Evolutionary conservation across 2,329 filamentous ascomycete genomes (phyloP).

Genomic region (Xylaria sp.): DNA sequence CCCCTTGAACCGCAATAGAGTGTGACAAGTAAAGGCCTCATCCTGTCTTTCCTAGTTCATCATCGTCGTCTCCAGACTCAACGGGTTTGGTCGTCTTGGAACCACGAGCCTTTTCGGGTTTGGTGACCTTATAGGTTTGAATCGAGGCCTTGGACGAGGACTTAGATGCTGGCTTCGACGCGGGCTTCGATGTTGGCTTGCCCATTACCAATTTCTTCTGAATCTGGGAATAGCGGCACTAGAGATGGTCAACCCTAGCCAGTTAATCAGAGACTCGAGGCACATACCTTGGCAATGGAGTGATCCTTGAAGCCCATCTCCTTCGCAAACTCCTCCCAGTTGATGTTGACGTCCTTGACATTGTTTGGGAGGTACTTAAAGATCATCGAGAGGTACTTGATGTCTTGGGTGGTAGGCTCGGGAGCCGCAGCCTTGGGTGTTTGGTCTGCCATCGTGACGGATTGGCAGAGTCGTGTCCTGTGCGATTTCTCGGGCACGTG

Average conservation of each 20-base stretch:
- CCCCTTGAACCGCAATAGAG: background rate
- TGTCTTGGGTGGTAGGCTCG: slow-evolving; percentile 6
- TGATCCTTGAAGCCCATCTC: slow-evolving; percentile 24
- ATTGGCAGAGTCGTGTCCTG: background rate
- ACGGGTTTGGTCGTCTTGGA: slow-evolving; percentile 6
- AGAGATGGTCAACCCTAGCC: slow-evolving; percentile 1
- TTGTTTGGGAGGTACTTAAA: slow-evolving; percentile 27
- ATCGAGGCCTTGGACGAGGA: background rate
- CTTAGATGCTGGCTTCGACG: background rate
- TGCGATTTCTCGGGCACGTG: too few relatives aligned
- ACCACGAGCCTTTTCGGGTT: background rate
- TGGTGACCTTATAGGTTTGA: slow-evolving; percentile 1
- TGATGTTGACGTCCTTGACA: slow-evolving; percentile 5
- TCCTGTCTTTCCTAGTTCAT: background rate
- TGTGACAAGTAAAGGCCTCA: background rate
- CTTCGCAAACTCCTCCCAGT: slow-evolving; percentile 24
- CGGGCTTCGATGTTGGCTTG: background rate
- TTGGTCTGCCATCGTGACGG: background rate
- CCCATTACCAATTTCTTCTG: slow-evolving; percentile 3
- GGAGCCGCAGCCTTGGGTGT: background rate
- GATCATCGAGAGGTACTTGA: slow-evolving; percentile 22
- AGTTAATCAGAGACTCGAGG: background rate
- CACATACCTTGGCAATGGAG: slow-evolving; percentile 25
- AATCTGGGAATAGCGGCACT: slow-evolving; percentile 16
- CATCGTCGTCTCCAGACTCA: background rate